Conservation (phyloP, 495 filamentous ascomycete species). For the Xylaria flabelliformis region DNA sequence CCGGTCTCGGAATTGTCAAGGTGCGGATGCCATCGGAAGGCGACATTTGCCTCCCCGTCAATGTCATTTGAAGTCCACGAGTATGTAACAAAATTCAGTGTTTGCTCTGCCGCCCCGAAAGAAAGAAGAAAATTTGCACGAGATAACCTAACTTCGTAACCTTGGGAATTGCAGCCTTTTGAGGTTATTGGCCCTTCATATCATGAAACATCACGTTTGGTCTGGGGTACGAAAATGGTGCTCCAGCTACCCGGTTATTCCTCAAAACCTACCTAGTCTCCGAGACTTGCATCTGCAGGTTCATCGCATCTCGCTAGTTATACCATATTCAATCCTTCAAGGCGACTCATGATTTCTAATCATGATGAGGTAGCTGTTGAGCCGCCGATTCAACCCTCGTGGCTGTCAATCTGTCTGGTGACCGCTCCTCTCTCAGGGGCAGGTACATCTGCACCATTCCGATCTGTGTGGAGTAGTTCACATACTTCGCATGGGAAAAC, state of each 20-base stretch:
- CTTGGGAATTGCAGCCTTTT: neutral
- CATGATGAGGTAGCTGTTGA: neutral
- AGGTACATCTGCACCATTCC: constrained; percentile 20
- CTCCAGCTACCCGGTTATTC: neutral
- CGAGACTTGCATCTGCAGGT: constrained; percentile 11
- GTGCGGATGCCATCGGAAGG: constrained; percentile 20
- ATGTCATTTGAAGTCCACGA: neutral
- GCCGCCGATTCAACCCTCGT: neutral
- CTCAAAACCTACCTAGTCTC: neutral
- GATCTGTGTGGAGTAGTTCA: neutral
- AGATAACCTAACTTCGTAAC: neutral
- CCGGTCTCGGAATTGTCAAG: constrained; percentile 16
- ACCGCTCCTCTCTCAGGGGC: constrained; percentile 2
- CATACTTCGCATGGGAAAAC: neutral
- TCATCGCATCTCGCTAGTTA: neutral
- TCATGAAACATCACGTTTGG: neutral
- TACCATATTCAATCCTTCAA: neutral
- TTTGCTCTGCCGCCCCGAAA: neutral
- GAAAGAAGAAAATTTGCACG: neutral
- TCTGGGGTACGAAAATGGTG: neutral
- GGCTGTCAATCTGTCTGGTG: neutral
- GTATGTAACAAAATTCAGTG: neutral
- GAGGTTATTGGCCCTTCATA: neutral
- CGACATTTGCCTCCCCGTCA: neutral
- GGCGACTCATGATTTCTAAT: neutral